phyloP scores from a whole-genome alignment of 2,329 filamentous ascomycete species.

The Davidsoniella australis region DNA sequence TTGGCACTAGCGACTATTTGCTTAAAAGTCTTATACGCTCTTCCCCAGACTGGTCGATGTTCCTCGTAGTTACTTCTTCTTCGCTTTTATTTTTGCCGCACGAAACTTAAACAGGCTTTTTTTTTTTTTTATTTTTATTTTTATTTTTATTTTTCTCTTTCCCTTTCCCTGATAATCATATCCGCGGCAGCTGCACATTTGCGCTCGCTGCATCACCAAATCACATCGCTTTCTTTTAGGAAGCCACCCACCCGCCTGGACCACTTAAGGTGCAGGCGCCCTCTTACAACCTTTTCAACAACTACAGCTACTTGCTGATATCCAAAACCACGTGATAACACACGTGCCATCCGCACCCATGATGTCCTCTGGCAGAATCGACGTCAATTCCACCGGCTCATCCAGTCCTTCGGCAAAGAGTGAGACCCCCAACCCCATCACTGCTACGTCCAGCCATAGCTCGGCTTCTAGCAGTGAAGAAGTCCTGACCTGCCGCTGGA shows the following conservation, averaged over 20 bases:
- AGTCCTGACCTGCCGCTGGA: conserved; percentile 44
- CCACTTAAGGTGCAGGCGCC: too few relatives aligned
- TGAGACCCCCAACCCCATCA: conserved; percentile 34
- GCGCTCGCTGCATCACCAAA: neutral
- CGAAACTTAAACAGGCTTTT: neutral
- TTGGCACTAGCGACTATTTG: conserved; percentile 8
- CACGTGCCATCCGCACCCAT: neutral
- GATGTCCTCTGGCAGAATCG: conserved; percentile 12
- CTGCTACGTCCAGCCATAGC: conserved; percentile 26
- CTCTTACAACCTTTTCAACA: neutral
- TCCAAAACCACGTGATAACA: neutral
- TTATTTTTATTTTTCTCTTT: too few relatives aligned
- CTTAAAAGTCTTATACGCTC: conserved; percentile 10
- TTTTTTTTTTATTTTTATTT: neutral
- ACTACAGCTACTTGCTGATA: neutral
- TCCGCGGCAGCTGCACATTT: neutral
- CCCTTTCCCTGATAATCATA: neutral
- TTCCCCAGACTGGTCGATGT: conserved; percentile 8
- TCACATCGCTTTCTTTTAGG: neutral
- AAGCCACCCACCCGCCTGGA: too few relatives aligned
- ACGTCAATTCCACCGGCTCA: conserved; percentile 9
- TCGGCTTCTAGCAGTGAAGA: conserved; percentile 29
- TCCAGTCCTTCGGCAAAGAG: conserved; percentile 32
- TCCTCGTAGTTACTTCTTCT: neutral
- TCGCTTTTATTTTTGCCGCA: neutral